Conservation (phyloP, 2,329 filamentous ascomycete species). For the Penicillium rolfsii region DNA sequence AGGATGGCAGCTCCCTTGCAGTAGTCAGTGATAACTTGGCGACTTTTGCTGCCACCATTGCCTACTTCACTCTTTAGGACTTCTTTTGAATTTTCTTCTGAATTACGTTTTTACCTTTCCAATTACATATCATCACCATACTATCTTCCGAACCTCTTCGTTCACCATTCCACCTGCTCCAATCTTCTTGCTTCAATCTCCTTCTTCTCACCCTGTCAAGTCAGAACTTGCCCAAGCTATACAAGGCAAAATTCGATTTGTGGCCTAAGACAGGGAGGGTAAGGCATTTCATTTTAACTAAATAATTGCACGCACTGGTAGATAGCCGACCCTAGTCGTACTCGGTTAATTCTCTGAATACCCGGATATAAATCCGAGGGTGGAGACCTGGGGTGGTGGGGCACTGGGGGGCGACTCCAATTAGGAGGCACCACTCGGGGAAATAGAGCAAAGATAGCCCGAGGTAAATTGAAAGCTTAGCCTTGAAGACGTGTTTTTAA, state of each 20-base stretch:
- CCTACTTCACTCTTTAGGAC: conserved; percentile 42
- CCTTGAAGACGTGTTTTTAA: neutral
- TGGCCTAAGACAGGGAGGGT: neutral
- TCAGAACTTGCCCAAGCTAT: neutral
- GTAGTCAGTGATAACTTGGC: conserved; percentile 53
- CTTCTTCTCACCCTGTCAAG: neutral
- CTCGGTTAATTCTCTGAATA: neutral
- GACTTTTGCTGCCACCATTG: conserved; percentile 50
- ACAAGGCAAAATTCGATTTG: neutral
- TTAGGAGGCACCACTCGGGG: conserved; percentile 4
- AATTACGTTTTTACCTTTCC: neutral
- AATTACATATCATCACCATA: neutral
- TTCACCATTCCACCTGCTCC: neutral
- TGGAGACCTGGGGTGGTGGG: conserved; percentile 10
- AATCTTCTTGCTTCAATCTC: neutral
- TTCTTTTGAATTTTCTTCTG: neutral
- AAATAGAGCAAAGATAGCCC: conserved; percentile 15
- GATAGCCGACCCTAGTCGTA: neutral
- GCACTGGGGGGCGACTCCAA: neutral
- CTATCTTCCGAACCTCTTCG: neutral
- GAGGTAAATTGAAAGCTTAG: neutral
- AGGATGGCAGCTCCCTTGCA: conserved; percentile 50
- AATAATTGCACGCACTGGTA: neutral
- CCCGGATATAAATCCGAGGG: conserved; percentile 18
- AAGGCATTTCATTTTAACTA: neutral